Evolutionary conservation across 2,329 filamentous ascomycete genomes (phyloP).

Genomic region (Paracoccidioides lutzii): DNA sequence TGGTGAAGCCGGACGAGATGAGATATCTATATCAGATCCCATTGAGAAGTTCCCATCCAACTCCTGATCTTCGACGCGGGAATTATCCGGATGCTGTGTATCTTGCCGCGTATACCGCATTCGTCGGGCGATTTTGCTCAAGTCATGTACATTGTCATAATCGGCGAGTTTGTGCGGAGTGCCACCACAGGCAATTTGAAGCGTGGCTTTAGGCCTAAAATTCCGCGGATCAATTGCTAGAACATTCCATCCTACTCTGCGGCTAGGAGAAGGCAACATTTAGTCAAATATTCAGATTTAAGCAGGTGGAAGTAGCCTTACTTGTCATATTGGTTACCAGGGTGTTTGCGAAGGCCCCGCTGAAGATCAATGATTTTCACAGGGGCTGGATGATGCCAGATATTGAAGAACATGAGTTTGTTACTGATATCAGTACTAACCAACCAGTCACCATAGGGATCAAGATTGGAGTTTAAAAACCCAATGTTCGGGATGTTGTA

Average conservation of each 20-base stretch:
- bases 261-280: not conserved
- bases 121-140: slow-evolving; percentile 17
- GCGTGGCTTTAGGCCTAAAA: slow-evolving; percentile 25
- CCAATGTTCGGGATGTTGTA: slow-evolving; percentile 46
- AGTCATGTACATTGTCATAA: slow-evolving; percentile 9
- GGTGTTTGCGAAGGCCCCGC: not conserved
- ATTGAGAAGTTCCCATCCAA: slow-evolving; percentile 7
- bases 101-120: slow-evolving; percentile 19
- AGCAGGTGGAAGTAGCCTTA: slow-evolving; percentile 3
- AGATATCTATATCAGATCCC: not conserved
- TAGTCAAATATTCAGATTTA: not conserved
- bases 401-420: slow-evolving; percentile 37
- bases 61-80: not conserved
- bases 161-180: slow-evolving; percentile 13
- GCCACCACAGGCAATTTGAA: slow-evolving; percentile 31
- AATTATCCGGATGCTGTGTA: slow-evolving; percentile 9
- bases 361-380: slow-evolving; percentile 9
- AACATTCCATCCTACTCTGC: slow-evolving; percentile 33
- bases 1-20: not conserved
- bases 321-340: slow-evolving; percentile 2
- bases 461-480: slow-evolving; percentile 46
- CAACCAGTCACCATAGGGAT: slow-evolving; percentile 44
- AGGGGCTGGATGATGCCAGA: slow-evolving; percentile 27
- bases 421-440: slow-evolving; percentile 45
- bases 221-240: slow-evolving; percentile 33